Base-by-base conservation (phyloP, 2,329 filamentous ascomycete species). In the Phoma sp. region DNA sequence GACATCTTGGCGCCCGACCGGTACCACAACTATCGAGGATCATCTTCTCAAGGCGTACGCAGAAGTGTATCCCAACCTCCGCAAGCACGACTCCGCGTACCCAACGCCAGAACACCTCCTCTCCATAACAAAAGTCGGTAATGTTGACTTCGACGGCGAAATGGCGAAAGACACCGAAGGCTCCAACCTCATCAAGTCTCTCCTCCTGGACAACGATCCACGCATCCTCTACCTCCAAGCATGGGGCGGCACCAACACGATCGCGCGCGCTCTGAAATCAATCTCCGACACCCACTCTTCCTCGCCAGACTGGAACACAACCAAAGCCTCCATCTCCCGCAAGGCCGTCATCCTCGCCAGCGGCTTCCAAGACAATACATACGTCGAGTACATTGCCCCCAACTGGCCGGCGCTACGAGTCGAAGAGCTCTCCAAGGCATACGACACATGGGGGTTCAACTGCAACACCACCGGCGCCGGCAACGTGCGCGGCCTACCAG, bases 171-270 rank as follows among this genome's bases (percentile, higher is more conserved):
- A 60, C 24, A 60, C 57, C 9, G 40, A 49, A 7, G 52, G 57
- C n/a, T 60, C 57, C 0, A n/a, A 60, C 17, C 53, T 57, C 27
- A 60, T 60, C 31, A 48, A 39, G 10, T 17, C 35, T 3, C 40
- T 60, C 5, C 35, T 60, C 2, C 49, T 60, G n/a, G 52, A 60
- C 53, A 24, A 41, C 15, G 57, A 60, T 25, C 39, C 22, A 22
- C 57, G 57, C 21, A 59, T 32, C 1, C 57, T 59, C 0, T 59
- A 59, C 32, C 45, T 60, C 2, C 57, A 56, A 15, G 57, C 57
- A 6, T 56, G 57, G 57, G 57, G 57, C 40, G 52, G 57, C n/a
- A 60, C 49, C 31, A 60, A 56, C 49, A 57, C 57, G 6, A 57
- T 60, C 15, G 52, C 57, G 12, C 52, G 57, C 41, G 57, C 57